These are phyloP conservation scores for Alternaria brassicae DNA, from an alignment of 2,329 filamentous ascomycete species.

Conservation along the genomic window DNA sequence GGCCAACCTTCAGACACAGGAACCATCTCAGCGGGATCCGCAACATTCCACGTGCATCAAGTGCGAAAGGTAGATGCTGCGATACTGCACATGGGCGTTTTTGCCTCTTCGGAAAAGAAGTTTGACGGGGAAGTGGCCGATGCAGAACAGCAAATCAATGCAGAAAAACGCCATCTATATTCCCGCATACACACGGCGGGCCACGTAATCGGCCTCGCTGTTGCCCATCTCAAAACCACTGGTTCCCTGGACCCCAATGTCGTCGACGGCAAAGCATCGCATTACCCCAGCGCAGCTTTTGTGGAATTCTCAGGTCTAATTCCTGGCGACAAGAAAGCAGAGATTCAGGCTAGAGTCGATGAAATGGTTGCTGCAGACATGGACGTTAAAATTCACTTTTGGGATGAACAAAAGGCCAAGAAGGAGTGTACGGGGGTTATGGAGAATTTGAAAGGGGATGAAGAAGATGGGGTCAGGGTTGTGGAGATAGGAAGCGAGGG, in stretches of 20 bases:
- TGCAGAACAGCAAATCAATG: conserved; percentile 57
- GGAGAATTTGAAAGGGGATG: conserved; percentile 48
- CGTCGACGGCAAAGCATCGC: conserved; percentile 73
- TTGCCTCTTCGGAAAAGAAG: conserved; percentile 37
- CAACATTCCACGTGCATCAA: conserved; percentile 60
- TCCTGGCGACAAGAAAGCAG: conserved; percentile 56
- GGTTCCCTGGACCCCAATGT: conserved; percentile 54
- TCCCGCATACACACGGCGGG: conserved; percentile 77
- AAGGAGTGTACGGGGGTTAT: conserved; percentile 48
- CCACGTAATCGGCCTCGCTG: conserved; percentile 73
- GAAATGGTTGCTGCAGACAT: conserved; percentile 60
- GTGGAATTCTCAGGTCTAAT: conserved; percentile 73
- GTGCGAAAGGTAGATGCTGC: conserved; percentile 64
- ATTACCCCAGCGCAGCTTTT: conserved; percentile 71
- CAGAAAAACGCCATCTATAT: conserved; percentile 66
- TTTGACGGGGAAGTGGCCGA: neutral
- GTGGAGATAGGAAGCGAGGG: conserved; percentile 73
- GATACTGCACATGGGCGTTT: conserved; percentile 72
- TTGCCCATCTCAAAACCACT: conserved; percentile 63
- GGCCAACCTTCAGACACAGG: conserved; percentile 75
- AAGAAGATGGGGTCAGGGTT: conserved; percentile 59
- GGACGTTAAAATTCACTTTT: conserved; percentile 65
- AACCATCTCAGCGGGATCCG: conserved; percentile 54
- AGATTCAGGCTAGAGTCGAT: conserved; percentile 68
- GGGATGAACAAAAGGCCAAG: conserved; percentile 68